Evolutionary conservation across 805 yeast species (phyloP), one percentile per base, ranked within the genome.

Genomic region (Metschnikowia lunata): DNA sequence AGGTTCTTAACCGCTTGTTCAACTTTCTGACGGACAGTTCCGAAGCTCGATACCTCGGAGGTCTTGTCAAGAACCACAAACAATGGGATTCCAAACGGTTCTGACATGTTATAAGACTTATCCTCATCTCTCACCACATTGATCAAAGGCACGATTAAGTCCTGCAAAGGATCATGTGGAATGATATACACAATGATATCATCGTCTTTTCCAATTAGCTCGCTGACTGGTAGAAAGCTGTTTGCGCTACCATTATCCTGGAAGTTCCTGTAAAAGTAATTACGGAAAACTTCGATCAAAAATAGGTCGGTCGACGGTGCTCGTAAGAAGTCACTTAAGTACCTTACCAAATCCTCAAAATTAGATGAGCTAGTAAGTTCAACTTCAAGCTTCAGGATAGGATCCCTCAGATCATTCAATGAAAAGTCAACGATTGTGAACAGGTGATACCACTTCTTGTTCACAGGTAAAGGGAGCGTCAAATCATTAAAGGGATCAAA

Each of bases 401-500:
- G 83, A 78, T 8, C 61, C 64, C 7, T 81, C 78, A 39, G 42
- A 1, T 42, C 39, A 14, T 66, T 60, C 31, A 18, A 28, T 4
- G 43, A 34, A 13, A 78, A 75, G n/a, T 86, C 81, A 29, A 89
- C 75, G 13, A 88, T 66, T 1, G 76, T 69, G 30, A 91, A 72
- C 15, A 74, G 74, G 34, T 81, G 83, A 29, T 69, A 65, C 96
- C 97, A 90, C 38, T 75, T 71, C 39, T 81, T 78, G 37, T 78
- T 78, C 2, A 83, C 78, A 0, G 98, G 98, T 23, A 91, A 69
- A 0, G 98, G 98, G 36, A 91, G 67, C 0, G 99, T 89, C 51
- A 91, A 67, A 58, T 89, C 97, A 65, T 82, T 88, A 59, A 81
- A 91, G 0, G 99, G 98, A 61, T 91, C 99, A 66, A 90, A 93